Percentiles rank a stretch among this genome's conserved stretches.
Conservation (phyloP, 805 yeast species). For the Maudiozyma saulgeensis region DNA sequence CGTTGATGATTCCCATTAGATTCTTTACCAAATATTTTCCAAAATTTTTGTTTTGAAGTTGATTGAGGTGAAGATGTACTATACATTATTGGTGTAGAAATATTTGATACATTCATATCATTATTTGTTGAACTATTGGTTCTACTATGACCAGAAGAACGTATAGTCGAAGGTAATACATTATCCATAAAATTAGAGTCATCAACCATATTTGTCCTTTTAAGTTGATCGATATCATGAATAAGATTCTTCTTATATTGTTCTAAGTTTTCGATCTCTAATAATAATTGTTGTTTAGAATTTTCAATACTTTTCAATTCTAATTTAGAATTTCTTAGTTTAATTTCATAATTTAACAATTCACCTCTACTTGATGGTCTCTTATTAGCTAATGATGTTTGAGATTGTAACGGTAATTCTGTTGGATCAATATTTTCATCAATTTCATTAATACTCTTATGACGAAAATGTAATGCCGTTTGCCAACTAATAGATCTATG, state of each 20-base stretch:
- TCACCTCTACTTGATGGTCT: conserved; percentile 10
- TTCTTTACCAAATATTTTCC: conserved; percentile 23
- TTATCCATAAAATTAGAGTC: not conserved
- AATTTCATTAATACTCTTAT: not conserved
- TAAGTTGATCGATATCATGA: conserved; percentile 35
- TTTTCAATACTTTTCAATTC: conserved; percentile 35
- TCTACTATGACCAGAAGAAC: not conserved
- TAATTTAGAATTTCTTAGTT: conserved; percentile 33
- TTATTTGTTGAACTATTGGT: not conserved
- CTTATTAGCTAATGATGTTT: not conserved
- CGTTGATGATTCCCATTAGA: not conserved
- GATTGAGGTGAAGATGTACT: conserved; percentile 4
- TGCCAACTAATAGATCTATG: conserved; percentile 5
- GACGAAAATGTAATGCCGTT: not conserved
- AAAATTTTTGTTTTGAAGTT: conserved; percentile 23
- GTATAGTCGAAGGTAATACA: not conserved
- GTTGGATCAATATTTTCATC: not conserved
- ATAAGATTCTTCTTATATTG: conserved; percentile 38
- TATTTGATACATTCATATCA: not conserved
- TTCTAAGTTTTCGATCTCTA: conserved; percentile 45
- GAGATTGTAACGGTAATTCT: not conserved
- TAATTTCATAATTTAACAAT: conserved; percentile 25
- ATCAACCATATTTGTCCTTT: not conserved
- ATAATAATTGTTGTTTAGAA: conserved; percentile 35
- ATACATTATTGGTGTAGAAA: not conserved